Base-by-base conservation (phyloP, 164 flowering plant genomes). In the Tetrastigma voinierianum region DNA sequence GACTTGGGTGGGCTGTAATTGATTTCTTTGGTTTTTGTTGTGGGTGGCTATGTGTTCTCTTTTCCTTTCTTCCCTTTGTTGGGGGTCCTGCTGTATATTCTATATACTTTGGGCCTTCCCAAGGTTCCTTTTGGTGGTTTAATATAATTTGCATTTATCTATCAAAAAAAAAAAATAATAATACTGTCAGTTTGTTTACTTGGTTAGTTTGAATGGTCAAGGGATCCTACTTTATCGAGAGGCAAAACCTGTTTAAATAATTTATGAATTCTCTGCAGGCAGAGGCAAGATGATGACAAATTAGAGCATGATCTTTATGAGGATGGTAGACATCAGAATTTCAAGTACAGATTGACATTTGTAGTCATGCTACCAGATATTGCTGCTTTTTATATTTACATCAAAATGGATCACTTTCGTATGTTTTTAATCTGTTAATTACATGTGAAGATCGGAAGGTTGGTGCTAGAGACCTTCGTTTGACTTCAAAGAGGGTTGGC, bases 221-320 rank as follows among this genome's bases (percentile, higher is more conserved):
- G 56, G 43, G 12, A n/a, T 53, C 4, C 15, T 55, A 19, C 12
- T 56, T 13, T 43, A 19, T 51, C 6, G 6, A 18, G 13, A 53
- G 58, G 54, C 13, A 11, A 24, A 19, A 9, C n/a, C 44, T 40
- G 53, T 52, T 48, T 59, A 40, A 60, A 58, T 47, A 8, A 15
- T 13, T 9, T 7, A 25, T 18, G 9, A 62, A 16, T 70, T n/a
- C 65, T 73, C 52, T 82, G 74, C 86, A 93, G 96, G 81, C 92
- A 78, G 72, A 86, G 97, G 69, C 87, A 81, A 71, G 87, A 80
- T 64, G 84, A 83, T 68, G 95, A 89, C 78, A 94, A 86, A 75
- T 94, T 97, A 97, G 87, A 91, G 68, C 98, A 94, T 82, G 98
- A 94, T 84, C 96, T 94, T 57, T 90, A 69, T 61, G 78, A 86